phyloP scores from a whole-genome alignment of 371 early-diverging fungal species.

The Zopfochytrium polystomum region DNA sequence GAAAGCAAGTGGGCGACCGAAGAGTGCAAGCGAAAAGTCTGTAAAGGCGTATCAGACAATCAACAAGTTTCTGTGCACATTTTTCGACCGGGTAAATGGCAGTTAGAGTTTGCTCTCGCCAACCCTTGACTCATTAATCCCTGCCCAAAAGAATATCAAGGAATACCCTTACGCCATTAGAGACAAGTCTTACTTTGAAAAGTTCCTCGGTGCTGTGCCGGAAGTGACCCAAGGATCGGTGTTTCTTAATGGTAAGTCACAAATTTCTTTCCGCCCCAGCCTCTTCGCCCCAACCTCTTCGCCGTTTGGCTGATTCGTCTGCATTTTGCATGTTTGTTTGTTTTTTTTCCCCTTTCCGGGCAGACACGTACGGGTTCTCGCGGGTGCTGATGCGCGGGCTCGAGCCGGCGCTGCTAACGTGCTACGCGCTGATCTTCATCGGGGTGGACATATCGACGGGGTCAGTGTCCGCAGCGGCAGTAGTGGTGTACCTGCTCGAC shows the following conservation, averaged over 20 bases:
- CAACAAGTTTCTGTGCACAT: conserved; percentile 46
- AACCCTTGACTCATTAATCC: background rate
- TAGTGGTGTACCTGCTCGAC: conserved; percentile 36
- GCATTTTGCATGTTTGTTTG: background rate
- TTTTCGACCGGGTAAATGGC: conserved; percentile 46
- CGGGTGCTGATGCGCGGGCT: conserved; percentile 40
- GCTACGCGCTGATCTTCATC: conserved; percentile 39
- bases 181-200: conserved; percentile 40
- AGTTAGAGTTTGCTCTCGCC: background rate
- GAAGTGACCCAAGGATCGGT: conserved; percentile 34
- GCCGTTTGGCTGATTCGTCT: no score
- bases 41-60: conserved; percentile 43
- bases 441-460: conserved; percentile 27
- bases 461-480: conserved; percentile 28
- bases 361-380: conserved; percentile 22
- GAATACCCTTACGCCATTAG: conserved; percentile 44
- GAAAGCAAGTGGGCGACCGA: conserved; percentile 7
- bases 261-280: background rate
- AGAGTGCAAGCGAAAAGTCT: conserved; percentile 20
- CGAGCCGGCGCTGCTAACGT: conserved; percentile 39
- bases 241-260: conserved; percentile 34
- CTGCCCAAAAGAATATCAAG: conserved; percentile 44
- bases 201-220: conserved; percentile 39
- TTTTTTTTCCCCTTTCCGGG: background rate
- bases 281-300: no score